phyloP scores from a whole-genome alignment of 208 protist genomes.

The Leishmania turanica region DNA sequence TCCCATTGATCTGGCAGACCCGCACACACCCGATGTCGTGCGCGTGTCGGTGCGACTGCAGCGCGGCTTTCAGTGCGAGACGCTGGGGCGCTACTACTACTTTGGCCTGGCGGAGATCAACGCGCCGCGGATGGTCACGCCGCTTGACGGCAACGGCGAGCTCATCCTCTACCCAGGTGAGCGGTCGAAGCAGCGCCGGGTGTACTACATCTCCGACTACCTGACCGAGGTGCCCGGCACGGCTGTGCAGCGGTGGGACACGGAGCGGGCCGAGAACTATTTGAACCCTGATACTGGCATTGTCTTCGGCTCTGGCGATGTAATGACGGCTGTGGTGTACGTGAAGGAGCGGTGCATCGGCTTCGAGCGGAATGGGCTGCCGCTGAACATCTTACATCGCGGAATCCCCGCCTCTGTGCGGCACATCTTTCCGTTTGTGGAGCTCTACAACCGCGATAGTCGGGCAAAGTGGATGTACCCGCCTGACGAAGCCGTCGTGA shows the following conservation, averaged over 20 bases:
- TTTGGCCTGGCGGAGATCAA: conserved; percentile 60
- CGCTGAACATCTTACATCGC: conserved; percentile 71
- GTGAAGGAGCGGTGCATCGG: conserved; percentile 55
- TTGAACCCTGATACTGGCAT: conserved; percentile 61
- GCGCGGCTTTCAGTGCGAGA: conserved; percentile 58
- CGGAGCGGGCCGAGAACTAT: conserved; percentile 46
- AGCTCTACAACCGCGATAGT: conserved; percentile 80
- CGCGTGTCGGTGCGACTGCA: conserved; percentile 72
- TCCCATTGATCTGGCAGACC: conserved; percentile 67
- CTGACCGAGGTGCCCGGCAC: conserved; percentile 43
- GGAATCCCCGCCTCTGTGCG: conserved; percentile 51
- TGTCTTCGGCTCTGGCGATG: conserved; percentile 85
- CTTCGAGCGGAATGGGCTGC: conserved; percentile 80
- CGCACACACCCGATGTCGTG: conserved; percentile 54
- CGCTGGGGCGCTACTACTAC: conserved; percentile 79
- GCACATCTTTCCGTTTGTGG: conserved; percentile 82
- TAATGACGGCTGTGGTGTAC: conserved; percentile 81
- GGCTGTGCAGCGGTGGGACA: conserved; percentile 55
- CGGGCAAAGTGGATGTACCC: conserved; percentile 77
- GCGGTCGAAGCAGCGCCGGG: conserved; percentile 39
- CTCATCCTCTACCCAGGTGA: conserved; percentile 55
- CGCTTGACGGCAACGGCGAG: conserved; percentile 5
- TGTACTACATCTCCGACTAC: conserved; percentile 75
- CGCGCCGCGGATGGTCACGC: conserved; percentile 19
- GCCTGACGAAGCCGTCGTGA: conserved; percentile 54